Percentiles rank a stretch among this genome's conserved stretches.
Conservation (phyloP, 805 yeast genomes). For the Yarrowia phangngaensis region DNA sequence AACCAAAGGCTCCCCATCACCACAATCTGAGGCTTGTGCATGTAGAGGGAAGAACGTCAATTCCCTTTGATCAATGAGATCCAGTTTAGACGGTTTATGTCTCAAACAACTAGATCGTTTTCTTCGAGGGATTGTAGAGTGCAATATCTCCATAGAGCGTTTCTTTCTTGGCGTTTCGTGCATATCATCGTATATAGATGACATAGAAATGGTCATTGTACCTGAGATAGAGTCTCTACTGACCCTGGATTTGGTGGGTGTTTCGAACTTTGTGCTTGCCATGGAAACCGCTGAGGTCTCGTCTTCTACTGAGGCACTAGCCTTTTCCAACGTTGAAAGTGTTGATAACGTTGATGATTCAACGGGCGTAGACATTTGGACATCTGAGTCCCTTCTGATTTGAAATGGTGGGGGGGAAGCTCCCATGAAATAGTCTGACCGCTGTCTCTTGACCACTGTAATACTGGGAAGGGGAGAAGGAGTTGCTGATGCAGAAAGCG, state of each 20-base stretch:
- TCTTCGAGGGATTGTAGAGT: constrained; percentile 18
- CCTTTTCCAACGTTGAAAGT: background rate
- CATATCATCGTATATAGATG: constrained; percentile 10
- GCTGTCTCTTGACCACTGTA: constrained; percentile 15
- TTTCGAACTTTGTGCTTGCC: too few species aligned
- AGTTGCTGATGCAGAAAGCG: constrained; percentile 17
- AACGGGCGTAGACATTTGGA: constrained; percentile 4
- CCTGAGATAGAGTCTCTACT: background rate
- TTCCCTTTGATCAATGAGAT: constrained; percentile 41
- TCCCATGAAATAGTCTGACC: constrained; percentile 17
- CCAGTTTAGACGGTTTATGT: constrained; percentile 39
- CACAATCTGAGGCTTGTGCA: constrained; percentile 26
- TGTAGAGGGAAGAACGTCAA: constrained; percentile 41
- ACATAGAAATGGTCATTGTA: constrained; percentile 6
- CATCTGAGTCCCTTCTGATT: constrained; percentile 21
- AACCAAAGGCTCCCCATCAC: constrained; percentile 29
- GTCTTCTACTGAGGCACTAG: background rate
- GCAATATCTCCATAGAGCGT: constrained; percentile 22
- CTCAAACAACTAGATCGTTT: constrained; percentile 26
- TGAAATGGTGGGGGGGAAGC: constrained; percentile 13
- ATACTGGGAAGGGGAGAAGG: constrained; percentile 15
- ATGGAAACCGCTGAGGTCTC: too few species aligned
- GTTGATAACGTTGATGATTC: constrained; percentile 1
- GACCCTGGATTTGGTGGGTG: background rate
- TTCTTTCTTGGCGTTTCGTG: constrained; percentile 13